Conservation (phyloP, 108 stramenopile species). For the Cyclotella cryptica region DNA sequence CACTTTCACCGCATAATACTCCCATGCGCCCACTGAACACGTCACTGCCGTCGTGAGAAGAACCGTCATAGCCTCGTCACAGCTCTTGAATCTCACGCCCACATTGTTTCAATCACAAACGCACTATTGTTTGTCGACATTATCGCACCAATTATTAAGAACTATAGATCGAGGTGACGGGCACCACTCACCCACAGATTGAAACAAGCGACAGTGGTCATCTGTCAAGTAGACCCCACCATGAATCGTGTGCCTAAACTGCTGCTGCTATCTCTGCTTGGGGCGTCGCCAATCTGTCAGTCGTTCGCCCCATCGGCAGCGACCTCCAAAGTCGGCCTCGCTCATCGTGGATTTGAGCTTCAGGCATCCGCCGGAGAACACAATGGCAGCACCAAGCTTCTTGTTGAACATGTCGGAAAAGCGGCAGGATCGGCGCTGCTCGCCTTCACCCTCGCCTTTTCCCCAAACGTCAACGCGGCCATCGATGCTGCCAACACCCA, state of each 20-base stretch:
- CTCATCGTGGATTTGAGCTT: not conserved
- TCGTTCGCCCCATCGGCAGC: constrained; percentile 16
- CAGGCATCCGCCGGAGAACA: constrained; percentile 22
- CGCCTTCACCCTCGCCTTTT: constrained; percentile 25
- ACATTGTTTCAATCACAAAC: too few species aligned
- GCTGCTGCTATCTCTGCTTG: not conserved
- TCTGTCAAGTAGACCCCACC: not conserved
- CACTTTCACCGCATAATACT: too few species aligned
- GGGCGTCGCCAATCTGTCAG: not conserved
- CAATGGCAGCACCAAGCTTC: not conserved
- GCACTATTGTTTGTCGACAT: too few species aligned
- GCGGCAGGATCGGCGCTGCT: constrained; percentile 31
- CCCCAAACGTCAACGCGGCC: not conserved
- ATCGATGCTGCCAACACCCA: constrained; percentile 1
- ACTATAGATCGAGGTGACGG: too few species aligned
- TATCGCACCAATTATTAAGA: too few species aligned
- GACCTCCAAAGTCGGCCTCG: not conserved
- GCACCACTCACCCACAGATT: too few species aligned
- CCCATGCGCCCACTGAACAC: too few species aligned
- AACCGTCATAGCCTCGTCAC: too few species aligned
- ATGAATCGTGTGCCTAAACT: not conserved
- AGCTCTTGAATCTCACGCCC: too few species aligned
- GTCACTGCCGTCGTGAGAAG: too few species aligned
- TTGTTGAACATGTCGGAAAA: constrained; percentile 12
- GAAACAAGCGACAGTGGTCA: too few species aligned